Percentiles rank a stretch among this genome's conserved stretches.
Conservation (phyloP, 2,329 filamentous ascomycete species). For the Aspergillus ustus region DNA sequence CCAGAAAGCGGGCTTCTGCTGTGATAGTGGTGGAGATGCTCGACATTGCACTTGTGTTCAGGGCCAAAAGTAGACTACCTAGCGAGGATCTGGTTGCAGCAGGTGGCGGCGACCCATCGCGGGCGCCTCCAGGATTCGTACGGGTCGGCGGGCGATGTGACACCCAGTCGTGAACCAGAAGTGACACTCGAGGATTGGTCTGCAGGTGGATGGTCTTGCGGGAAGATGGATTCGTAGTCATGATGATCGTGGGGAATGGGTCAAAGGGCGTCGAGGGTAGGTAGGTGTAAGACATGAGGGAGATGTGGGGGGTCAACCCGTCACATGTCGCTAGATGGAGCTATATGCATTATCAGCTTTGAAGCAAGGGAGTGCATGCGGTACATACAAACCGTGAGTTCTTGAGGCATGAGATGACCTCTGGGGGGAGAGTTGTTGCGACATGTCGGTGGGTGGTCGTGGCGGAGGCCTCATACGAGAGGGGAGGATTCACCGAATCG, state of each 20-base stretch:
- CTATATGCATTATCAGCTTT: constrained; percentile 51
- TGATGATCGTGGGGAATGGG: constrained; percentile 81
- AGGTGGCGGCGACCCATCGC: constrained; percentile 66
- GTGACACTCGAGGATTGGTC: constrained; percentile 82
- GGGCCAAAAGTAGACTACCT: constrained; percentile 80
- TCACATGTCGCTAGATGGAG: constrained; percentile 93
- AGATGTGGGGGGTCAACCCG: constrained; percentile 83
- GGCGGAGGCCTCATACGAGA: constrained; percentile 76
- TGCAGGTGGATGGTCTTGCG: constrained; percentile 76
- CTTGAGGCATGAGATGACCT: constrained; percentile 88
- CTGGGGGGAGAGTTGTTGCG: constrained; percentile 73
- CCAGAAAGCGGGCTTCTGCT: constrained; percentile 77
- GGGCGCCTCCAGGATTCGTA: constrained; percentile 57
- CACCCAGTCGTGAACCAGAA: constrained; percentile 98
- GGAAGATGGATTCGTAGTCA: constrained; percentile 82
- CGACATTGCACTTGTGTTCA: constrained; percentile 86
- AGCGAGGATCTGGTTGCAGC: constrained; percentile 71
- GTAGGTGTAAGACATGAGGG: constrained; percentile 99
- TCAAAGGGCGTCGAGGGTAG: constrained; percentile 76
- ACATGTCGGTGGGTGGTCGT: constrained; percentile 72
- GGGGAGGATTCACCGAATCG: constrained; percentile 63
- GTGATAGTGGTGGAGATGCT: constrained; percentile 94
- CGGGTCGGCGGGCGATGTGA: constrained; percentile 86
- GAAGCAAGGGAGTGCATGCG: constrained; percentile 17
- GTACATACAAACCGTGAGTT: constrained; percentile 87